Evolutionary conservation across 441 rosid species (phyloP).

Genomic region (Omphalea diandra): DNA sequence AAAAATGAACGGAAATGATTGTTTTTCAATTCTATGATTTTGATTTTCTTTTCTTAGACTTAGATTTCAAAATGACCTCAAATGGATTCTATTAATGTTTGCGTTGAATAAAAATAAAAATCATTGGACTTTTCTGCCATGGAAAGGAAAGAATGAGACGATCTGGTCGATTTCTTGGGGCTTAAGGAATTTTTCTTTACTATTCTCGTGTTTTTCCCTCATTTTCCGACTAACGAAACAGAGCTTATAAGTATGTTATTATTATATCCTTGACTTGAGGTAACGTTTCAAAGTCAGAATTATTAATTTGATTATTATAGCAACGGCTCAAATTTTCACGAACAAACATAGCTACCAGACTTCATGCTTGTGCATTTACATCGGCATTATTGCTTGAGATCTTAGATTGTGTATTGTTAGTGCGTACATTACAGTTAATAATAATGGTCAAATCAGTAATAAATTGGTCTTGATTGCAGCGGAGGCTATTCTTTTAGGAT

Average conservation of each 20-base stretch:
- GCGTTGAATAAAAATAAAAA: not conserved
- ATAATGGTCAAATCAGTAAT: not conserved
- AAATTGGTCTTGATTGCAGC: constrained; percentile 42
- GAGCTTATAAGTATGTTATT: not conserved
- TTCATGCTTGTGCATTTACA: not conserved
- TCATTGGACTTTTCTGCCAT: not conserved
- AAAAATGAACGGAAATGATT: not conserved
- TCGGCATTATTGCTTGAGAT: not conserved
- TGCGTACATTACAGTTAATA: too few relatives aligned
- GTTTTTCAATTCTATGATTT: not conserved
- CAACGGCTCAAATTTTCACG: not conserved
- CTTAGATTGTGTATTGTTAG: not conserved
- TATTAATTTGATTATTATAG: not conserved
- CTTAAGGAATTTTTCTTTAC: not conserved
- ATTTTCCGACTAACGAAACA: constrained; percentile 13
- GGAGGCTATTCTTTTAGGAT: constrained; percentile 62
- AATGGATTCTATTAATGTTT: too few relatives aligned
- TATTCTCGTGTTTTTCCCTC: not conserved
- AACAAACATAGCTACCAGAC: not conserved
- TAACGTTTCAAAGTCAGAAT: not conserved
- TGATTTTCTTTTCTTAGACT: not conserved
- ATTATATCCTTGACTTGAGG: not conserved
- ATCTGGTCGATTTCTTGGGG: constrained; percentile 3
- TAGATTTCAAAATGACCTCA: not conserved
- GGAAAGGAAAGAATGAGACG: not conserved